Percentiles rank a stretch among this genome's conserved stretches.
phyloP scores from a whole-genome alignment of 164 flowering plant species.

The Pachysandra terminalis region DNA sequence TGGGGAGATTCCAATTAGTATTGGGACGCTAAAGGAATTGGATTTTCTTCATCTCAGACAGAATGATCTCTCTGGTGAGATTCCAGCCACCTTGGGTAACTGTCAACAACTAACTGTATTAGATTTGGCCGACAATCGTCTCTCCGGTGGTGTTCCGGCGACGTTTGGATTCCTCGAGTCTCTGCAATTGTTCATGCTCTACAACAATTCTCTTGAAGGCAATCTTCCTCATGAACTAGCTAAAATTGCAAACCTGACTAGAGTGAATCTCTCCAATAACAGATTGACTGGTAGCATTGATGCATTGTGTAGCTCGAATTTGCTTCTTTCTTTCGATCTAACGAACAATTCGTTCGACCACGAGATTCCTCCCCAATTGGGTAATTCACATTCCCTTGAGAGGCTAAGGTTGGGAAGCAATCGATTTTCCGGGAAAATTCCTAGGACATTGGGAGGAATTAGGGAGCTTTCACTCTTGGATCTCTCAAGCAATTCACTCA shows the following conservation, averaged over 20 bases:
- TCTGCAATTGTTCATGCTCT: constrained; percentile 73
- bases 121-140: constrained; percentile 85
- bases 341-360: constrained; percentile 60
- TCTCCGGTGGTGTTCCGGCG: constrained; percentile 64
- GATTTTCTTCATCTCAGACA: constrained; percentile 73
- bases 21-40: constrained; percentile 68
- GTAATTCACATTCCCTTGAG: constrained; percentile 63
- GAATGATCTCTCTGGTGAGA: constrained; percentile 67
- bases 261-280: constrained; percentile 80
- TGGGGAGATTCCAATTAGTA: constrained; percentile 64
- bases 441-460: constrained; percentile 54
- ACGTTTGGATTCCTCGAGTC: constrained; percentile 52
- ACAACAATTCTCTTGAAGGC: constrained; percentile 90
- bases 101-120: constrained; percentile 56
- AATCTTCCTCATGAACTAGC: constrained; percentile 52
- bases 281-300: constrained; percentile 73
- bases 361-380: constrained; percentile 67
- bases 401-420: constrained; percentile 76
- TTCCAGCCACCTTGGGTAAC: constrained; percentile 72
- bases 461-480: constrained; percentile 60
- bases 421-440: constrained; percentile 60
- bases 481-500: constrained; percentile 67
- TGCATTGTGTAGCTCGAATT: constrained; percentile 55
- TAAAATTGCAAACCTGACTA: constrained; percentile 58
- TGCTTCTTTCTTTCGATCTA: constrained; percentile 82